Base-by-base conservation (phyloP, 139 green algal species). In the Pleodorina starrii region DNA sequence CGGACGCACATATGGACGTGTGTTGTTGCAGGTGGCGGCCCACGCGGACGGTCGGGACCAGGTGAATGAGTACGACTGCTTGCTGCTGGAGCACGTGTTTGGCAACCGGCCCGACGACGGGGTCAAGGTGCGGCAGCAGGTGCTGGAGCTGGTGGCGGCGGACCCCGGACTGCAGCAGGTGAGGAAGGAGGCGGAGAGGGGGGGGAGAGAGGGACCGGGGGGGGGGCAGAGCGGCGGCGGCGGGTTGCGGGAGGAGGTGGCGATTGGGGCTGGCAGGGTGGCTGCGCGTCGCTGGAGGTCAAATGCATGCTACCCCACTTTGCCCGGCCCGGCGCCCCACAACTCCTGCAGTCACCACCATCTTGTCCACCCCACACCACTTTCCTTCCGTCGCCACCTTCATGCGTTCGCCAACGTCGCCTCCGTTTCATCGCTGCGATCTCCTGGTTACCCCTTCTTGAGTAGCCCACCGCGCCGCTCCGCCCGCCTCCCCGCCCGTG, bases 51-150 rank as follows among this genome's bases (percentile, higher is more conserved):
- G 93, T 11, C 81, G 94, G 19, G 79, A 90, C 32, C 43, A 91
- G 92, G 90, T 92, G 14, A 95, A 84, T 35, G 84, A 95, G 85
- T 94, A 95, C 66, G 97, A 99, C 92, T 97, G 93, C 80, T 92
- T 99, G 80, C 93, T 99, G 91, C 92, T 99, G 88, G 94, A 97
- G 91, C 95, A 98, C 90, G 90, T 98, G n/a, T 93, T 99, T 82
- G 97, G 97, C 95, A 94, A 97, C 91, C 87, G 91, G 44, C 94
- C 95, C 10, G 95, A 97, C 36, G 94, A 98, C 83, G 86, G 90
- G 1, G 75, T 92, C 25, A 94, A 94, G 86, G 95, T 98, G 5
- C 90, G 93, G 35, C 84, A 93, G 2, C 95, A 89, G 60, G 91
- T 99, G 73, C 92, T 98, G 90, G 95, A 98, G 48, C 94, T 94